Percentiles rank a stretch among this genome's conserved stretches.
phyloP scores from a whole-genome alignment of 176 grass and related monocot genomes.

The Tillandsia fasciculata region DNA sequence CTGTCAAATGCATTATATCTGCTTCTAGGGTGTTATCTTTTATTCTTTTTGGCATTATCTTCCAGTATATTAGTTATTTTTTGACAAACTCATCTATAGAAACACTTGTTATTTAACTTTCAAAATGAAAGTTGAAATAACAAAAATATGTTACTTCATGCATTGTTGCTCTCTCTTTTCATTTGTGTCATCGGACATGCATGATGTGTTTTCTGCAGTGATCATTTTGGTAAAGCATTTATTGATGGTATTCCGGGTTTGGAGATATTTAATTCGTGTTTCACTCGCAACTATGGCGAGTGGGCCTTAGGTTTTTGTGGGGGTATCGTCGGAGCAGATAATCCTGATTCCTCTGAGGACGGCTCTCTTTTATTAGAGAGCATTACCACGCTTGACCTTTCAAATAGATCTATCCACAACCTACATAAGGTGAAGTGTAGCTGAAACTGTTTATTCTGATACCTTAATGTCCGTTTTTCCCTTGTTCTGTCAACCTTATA shows the following conservation, averaged over 20 bases:
- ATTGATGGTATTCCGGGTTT: conserved; percentile 49
- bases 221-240: conserved; percentile 39
- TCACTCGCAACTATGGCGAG: conserved; percentile 47
- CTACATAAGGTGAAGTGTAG: conserved; percentile 48
- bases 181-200: conserved; percentile 15
- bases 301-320: conserved; percentile 95
- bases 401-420: conserved; percentile 61
- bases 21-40: conserved; percentile 7
- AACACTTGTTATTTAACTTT: too few species aligned
- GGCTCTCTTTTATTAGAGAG: conserved; percentile 32
- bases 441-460: not conserved
- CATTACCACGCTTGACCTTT: conserved; percentile 63
- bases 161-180: not conserved
- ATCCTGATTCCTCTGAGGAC: conserved; percentile 41
- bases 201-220: conserved; percentile 29
- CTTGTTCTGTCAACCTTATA: not conserved
- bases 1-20: conserved; percentile 23
- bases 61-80: too few species aligned
- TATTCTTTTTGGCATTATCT: not conserved
- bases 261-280: conserved; percentile 84
- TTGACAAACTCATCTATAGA: too few species aligned
- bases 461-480: not conserved
- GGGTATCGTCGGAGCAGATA: conserved; percentile 58
- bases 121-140: not conserved
- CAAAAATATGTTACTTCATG: not conserved